phyloP scores from a whole-genome alignment of 192 early-diverging fungal genomes.

The Phlyctochytrium bullatum region DNA sequence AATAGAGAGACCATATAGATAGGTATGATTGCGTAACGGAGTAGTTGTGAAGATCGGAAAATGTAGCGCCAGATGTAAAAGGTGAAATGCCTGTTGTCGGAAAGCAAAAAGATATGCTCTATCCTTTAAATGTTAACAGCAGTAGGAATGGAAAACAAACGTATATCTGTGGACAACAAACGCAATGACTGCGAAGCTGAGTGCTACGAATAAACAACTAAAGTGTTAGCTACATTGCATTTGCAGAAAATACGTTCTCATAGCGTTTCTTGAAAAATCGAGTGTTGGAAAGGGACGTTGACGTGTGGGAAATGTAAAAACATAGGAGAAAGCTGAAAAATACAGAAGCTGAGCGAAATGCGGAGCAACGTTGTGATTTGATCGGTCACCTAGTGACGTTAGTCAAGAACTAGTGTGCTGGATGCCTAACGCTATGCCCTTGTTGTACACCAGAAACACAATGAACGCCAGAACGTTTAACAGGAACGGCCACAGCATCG shows the following conservation, averaged over 20 bases:
- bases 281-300: too few relatives aligned
- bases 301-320: slow-evolving; percentile 23
- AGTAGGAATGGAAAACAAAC: slow-evolving; percentile 11
- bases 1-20: slow-evolving; percentile 62
- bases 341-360: slow-evolving; percentile 89
- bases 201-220: too few relatives aligned
- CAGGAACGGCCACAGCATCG: slow-evolving; percentile 59
- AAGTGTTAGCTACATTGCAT: too few relatives aligned
- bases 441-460: slow-evolving; percentile 72
- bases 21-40: slow-evolving; percentile 64
- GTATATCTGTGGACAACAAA: slow-evolving; percentile 26
- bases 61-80: slow-evolving; percentile 93
- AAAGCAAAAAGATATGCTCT: slow-evolving; percentile 90
- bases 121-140: slow-evolving; percentile 39
- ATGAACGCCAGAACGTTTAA: slow-evolving; percentile 51
- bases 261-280: too few relatives aligned
- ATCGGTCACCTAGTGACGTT: slow-evolving; percentile 66
- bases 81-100: slow-evolving; percentile 93
- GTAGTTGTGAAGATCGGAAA: slow-evolving; percentile 52
- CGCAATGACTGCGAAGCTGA: slow-evolving; percentile 4
- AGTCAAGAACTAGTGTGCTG: background rate
- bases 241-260: too few relatives aligned
- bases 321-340: slow-evolving; percentile 58
- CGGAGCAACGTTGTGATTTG: slow-evolving; percentile 73
- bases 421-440: slow-evolving; percentile 78